Percentiles rank a stretch among this genome's conserved stretches.
phyloP scores from a whole-genome alignment of 2,329 filamentous ascomycete genomes.

The Bisporella sp. region DNA sequence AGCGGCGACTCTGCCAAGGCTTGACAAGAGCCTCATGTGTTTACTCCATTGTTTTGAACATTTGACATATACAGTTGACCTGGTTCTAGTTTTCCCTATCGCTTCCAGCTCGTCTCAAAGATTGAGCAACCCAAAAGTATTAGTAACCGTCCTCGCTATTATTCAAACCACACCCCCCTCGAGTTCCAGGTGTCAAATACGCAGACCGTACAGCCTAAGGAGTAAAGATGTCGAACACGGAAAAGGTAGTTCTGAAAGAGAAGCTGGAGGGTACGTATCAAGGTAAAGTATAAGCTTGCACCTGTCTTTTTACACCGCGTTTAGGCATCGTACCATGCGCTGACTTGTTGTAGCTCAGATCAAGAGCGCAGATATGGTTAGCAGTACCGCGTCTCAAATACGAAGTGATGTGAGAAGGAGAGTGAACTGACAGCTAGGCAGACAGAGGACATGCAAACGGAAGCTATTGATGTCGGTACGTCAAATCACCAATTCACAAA shows the following conservation, averaged over 20 bases:
- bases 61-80: background rate
- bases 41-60: no score
- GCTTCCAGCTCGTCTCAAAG: background rate
- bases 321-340: background rate
- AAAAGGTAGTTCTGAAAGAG: conserved; percentile 21
- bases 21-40: no score
- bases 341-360: conserved; percentile 65
- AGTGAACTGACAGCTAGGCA: conserved; percentile 34
- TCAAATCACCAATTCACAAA: conserved; percentile 14
- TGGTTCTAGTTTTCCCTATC: background rate
- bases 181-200: background rate
- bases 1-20: no score
- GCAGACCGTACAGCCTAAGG: background rate
- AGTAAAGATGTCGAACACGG: background rate
- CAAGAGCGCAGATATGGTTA: conserved; percentile 98
- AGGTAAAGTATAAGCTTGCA: conserved; percentile 13
- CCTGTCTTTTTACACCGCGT: conserved; percentile 1
- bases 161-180: background rate
- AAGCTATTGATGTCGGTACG: conserved; percentile 93
- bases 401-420: background rate
- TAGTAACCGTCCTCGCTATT: background rate
- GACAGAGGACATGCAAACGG: conserved; percentile 96
- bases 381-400: conserved; percentile 12
- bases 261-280: conserved; percentile 26
- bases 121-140: no score